Percentiles rank a stretch among this genome's conserved stretches.
Evolutionary conservation across 768 basidiomycete species (phyloP).

Genomic region (Melanogaster broomeanus): DNA sequence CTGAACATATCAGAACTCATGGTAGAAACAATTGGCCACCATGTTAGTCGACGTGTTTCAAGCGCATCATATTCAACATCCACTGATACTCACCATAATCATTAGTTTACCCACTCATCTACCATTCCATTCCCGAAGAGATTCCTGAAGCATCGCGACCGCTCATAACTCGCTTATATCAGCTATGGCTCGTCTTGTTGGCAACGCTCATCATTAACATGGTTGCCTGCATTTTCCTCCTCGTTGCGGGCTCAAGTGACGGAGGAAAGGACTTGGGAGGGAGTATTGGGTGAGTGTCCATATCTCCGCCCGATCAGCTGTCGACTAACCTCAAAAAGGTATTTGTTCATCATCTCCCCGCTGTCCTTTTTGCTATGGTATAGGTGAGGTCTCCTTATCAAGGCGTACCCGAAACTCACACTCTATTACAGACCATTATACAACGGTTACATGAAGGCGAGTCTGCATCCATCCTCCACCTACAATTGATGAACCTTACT

Average conservation of each 20-base stretch:
- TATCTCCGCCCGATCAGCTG: constrained; percentile 24
- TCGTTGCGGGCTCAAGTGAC: constrained; percentile 73
- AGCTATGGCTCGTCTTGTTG: constrained; percentile 90
- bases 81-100: constrained; percentile 22
- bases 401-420: constrained; percentile 8
- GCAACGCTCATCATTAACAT: constrained; percentile 86
- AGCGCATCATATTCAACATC: constrained; percentile 19
- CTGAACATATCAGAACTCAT: constrained; percentile 68
- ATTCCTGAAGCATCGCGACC: constrained; percentile 81
- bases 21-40: constrained; percentile 95
- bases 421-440: constrained; percentile 75
- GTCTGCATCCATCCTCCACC: constrained; percentile 17
- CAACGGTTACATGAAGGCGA: constrained; percentile 95
- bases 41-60: constrained; percentile 51
- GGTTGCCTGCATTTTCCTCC: constrained; percentile 84
- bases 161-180: constrained; percentile 84
- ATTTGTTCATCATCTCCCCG: constrained; percentile 74
- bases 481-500: constrained; percentile 29
- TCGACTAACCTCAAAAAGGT: constrained; percentile 45
- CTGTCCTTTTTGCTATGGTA: constrained; percentile 95
- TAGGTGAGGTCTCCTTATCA: constrained; percentile 52
- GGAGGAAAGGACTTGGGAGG: constrained; percentile 81
- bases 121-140: constrained; percentile 89
- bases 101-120: constrained; percentile 90
- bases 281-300: constrained; percentile 67